Base-by-base conservation (phyloP, 352 stramenopile genomes). In the Phytophthora vignae region DNA sequence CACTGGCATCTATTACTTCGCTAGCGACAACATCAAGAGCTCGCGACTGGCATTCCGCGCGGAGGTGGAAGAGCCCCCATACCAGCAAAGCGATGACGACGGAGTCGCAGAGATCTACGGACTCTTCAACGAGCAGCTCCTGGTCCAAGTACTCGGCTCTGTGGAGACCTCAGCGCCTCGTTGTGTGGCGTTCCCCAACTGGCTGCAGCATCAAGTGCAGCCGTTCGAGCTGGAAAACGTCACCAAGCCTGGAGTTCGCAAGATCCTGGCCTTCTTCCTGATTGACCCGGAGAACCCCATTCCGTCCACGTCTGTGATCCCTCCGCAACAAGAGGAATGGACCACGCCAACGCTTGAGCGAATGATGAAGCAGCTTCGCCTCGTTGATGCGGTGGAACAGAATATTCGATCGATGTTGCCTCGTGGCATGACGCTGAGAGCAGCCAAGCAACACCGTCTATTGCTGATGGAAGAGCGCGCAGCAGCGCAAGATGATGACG, bases 261-360 rank as follows among this genome's bases (percentile, higher is more conserved):
- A 86, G 44, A 86, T 89, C 69, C 25, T 87, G 19, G 78, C 74
- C 6, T 84, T 89, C 52, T 89, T 89, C 38, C 56, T 89, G 3
- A 48, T 89, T 12, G 71, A 89, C 27, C 79, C 77, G 6, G 49
- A 64, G 3, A 61, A 55, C 11, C 33, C 55, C 7, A 73, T 86
- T n/a, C 64, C 71, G 9, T 89, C 77, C n/a, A 86, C 74, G 2
- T 65, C 64, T 0, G 63, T 77, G 12, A 80, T 89, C 3, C 64
- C 77, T 29, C 77, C 74, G 8, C 79, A 89, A 52, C 77, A 87
- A 46, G 33, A 68, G 10, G 44, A 71, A 8, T 85, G 81, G 81
- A 66, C 74, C n/a, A 33, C 6, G 49, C 49, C 49, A 33, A 55
- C 49, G 14, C 22, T 55, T 8, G 49, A 55, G 21, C 8, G 21